Conservation (phyloP, 805 yeast genomes). For the Candida verbasci region DNA sequence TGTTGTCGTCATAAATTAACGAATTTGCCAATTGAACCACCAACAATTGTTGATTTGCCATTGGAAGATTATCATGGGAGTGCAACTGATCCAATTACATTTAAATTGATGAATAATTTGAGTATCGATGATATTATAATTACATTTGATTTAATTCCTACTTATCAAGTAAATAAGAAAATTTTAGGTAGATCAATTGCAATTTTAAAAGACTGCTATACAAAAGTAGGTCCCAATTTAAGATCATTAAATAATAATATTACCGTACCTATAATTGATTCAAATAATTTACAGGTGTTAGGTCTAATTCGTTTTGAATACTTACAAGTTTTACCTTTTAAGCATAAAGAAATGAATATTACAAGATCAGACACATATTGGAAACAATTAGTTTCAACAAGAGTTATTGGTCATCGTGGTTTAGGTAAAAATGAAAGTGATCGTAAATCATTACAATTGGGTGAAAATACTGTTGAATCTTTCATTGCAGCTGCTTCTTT, state of each 20-base stretch:
- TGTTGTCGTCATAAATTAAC: conserved; percentile 30
- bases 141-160: conserved; percentile 84
- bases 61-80: conserved; percentile 69
- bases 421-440: conserved; percentile 78
- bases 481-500: conserved; percentile 94
- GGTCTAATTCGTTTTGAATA: conserved; percentile 78
- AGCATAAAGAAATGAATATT: conserved; percentile 63
- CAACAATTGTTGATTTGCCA: conserved; percentile 72
- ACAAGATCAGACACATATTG: conserved; percentile 76
- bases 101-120: conserved; percentile 52
- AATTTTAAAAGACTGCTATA: conserved; percentile 53
- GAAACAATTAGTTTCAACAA: conserved; percentile 82
- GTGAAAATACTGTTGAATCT: conserved; percentile 92
- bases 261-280: conserved; percentile 73
- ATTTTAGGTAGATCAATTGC: conserved; percentile 84
- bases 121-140: conserved; percentile 52
- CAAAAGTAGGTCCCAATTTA: conserved; percentile 64
- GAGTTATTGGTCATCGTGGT: conserved; percentile 96
- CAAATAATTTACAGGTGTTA: conserved; percentile 64
- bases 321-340: conserved; percentile 65
- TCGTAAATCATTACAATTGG: conserved; percentile 78
- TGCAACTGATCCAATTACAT: conserved; percentile 71
- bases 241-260: conserved; percentile 62
- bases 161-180: conserved; percentile 51
- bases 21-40: conserved; percentile 42